Base-by-base conservation (phyloP, 495 filamentous ascomycete species). In the Xylaria intraflava region DNA sequence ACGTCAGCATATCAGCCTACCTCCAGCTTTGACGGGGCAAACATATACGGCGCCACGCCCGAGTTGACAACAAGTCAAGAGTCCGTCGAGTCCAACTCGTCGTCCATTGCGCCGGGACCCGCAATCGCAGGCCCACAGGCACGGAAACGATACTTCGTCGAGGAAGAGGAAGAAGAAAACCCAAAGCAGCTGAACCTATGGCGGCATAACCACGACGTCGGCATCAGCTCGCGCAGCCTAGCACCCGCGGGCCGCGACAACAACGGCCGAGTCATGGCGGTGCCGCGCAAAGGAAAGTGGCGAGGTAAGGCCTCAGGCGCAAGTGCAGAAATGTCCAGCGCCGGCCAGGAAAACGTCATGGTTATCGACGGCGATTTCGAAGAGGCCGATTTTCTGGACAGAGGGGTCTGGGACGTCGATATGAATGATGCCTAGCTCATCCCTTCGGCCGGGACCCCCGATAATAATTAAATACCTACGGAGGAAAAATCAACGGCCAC, bases 321-420 rank as follows among this genome's bases (percentile, higher is more conserved):
- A 49, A 20, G 61, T 41, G 20, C 55, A 14, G 36, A 22, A 14
- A 35, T 43, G 27, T 22, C 35, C 10, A 17, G 24, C n/a, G 17
- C 59, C n/a, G 70, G 62, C 11, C 68, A 73, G 55, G 71, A 76
- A 60, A 75, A 66, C 31, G 52, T 67, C 1, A 62, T 56, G 41
- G 62, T 68, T 19, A 55, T 68, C n/a, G 65, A 59, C 43, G 60
- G 61, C 38, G 78, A 81, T 58, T 81, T 80, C 60, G 74, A 72
- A 51, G 78, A 81, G 51, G 78, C 77, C 10, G 65, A 70, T 9
- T 81, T 81, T 50, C 51, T 81, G 49, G 73, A 75, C 52, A 66
- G 66, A 19, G 49, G 35, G 11, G 44, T 40, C 17, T 65, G 63
- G 63, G 63, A 65, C 27, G 58, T 65, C 10, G 55, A 66, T 44